Evolutionary conservation across 257 asterid species (phyloP).

Genomic region (Nicotiana noctiflora): DNA sequence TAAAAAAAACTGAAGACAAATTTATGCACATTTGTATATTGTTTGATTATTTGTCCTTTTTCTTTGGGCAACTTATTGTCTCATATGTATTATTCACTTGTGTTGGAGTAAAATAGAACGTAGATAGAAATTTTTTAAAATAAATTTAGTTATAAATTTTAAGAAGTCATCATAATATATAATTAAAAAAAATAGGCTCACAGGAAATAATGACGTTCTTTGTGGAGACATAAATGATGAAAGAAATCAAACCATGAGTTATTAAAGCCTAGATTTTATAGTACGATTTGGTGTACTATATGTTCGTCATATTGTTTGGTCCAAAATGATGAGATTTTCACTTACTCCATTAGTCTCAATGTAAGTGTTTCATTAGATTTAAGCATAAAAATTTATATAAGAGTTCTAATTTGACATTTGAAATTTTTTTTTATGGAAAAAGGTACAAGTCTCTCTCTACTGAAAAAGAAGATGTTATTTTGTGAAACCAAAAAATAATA

Average conservation of each 20-base stretch:
- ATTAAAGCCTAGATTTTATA: not conserved
- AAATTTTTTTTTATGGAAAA: too few species aligned
- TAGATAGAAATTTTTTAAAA: not conserved
- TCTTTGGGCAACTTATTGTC: not conserved
- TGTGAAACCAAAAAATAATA: too few species aligned
- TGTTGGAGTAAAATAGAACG: not conserved
- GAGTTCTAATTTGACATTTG: not conserved
- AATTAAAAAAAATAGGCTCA: not conserved
- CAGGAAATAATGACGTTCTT: not conserved
- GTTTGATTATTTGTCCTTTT: not conserved
- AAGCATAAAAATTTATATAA: not conserved
- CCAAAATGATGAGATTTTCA: not conserved
- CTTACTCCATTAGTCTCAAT: not conserved
- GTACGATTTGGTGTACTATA: conserved; percentile 1
- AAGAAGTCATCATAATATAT: not conserved
- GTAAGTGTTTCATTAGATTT: not conserved
- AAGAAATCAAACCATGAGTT: not conserved
- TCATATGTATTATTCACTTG: not conserved
- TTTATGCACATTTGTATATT: not conserved
- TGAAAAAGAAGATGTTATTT: too few species aligned
- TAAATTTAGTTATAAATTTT: not conserved
- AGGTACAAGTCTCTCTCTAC: too few species aligned
- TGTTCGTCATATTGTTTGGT: not conserved
- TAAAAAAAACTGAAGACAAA: not conserved
- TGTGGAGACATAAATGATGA: not conserved